Conservation (phyloP, 495 filamentous ascomycete genomes). For the Tuber brumale region DNA sequence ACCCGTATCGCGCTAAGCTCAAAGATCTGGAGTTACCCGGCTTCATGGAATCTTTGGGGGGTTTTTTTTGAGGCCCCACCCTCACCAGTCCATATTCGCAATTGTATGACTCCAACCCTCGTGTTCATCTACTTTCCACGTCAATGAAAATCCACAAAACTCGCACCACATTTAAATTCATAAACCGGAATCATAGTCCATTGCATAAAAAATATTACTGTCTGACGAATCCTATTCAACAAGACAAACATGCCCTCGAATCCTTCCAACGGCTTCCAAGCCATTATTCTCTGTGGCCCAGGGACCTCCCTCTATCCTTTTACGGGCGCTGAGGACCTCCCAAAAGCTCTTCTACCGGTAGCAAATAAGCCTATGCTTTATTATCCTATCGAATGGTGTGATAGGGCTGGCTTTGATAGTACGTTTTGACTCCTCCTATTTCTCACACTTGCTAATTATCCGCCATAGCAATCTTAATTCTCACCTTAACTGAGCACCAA, state of each 20-base stretch:
- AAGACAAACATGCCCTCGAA: constrained; percentile 32
- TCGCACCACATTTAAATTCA: not conserved
- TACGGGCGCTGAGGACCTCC: constrained; percentile 79
- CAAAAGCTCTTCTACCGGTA: constrained; percentile 84
- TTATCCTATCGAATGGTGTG: constrained; percentile 85
- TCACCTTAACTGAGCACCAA: constrained; percentile 40
- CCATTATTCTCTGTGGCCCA: constrained; percentile 85
- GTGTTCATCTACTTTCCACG: not conserved
- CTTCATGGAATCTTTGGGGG: not conserved
- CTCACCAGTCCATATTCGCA: not conserved
- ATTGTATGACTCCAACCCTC: not conserved
- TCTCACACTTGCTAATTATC: constrained; percentile 5
- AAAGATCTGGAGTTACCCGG: not conserved
- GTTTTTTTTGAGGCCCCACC: not conserved
- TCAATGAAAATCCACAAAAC: not conserved
- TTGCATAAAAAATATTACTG: not conserved
- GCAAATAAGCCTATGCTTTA: constrained; percentile 95
- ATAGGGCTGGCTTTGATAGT: constrained; percentile 40
- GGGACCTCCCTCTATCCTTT: constrained; percentile 88
- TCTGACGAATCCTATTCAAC: not conserved
- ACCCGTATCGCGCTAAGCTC: not conserved
- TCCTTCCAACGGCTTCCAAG: constrained; percentile 77
- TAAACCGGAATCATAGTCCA: not conserved
- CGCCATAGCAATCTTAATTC: constrained; percentile 36
- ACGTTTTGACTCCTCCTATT: constrained; percentile 10